These are phyloP conservation scores for Sordaria brevicollis DNA, from an alignment of 495 filamentous ascomycete genomes.

Conservation along the genomic window DNA sequence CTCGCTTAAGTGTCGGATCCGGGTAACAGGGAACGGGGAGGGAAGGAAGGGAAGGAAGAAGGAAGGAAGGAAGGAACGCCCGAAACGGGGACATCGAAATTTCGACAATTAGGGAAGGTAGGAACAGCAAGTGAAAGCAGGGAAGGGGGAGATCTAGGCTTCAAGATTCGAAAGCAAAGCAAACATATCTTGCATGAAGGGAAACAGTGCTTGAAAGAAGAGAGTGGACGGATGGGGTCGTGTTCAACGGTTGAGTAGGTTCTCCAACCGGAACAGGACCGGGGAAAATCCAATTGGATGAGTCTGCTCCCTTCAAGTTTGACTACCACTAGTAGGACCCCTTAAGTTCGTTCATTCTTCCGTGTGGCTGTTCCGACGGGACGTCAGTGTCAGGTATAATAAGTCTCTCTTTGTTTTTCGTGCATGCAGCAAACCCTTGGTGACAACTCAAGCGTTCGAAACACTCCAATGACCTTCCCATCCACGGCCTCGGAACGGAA, in stretches of 20 bases:
- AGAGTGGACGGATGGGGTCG: background rate
- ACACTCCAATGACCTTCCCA: background rate
- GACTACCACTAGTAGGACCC: background rate
- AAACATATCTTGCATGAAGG: background rate
- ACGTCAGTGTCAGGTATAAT: background rate
- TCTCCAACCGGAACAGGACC: background rate
- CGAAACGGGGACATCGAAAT: background rate
- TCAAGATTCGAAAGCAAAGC: background rate
- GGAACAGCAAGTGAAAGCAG: no score
- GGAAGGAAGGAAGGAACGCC: background rate
- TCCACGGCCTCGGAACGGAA: background rate
- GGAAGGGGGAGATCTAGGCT: background rate
- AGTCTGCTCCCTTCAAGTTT: background rate
- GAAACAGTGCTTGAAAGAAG: background rate
- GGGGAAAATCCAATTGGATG: background rate
- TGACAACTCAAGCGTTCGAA: background rate
- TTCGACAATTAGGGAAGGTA: background rate
- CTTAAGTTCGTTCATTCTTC: background rate
- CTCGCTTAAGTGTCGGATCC: background rate
- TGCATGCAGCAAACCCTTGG: background rate
- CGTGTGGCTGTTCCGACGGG: background rate
- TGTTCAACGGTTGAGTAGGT: background rate
- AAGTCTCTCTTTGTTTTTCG: background rate
- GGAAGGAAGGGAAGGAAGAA: background rate
- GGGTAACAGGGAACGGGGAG: background rate